These are phyloP conservation scores for Talaromyces stipitatus DNA, from an alignment of 495 filamentous ascomycete species.

Conservation along the genomic window DNA sequence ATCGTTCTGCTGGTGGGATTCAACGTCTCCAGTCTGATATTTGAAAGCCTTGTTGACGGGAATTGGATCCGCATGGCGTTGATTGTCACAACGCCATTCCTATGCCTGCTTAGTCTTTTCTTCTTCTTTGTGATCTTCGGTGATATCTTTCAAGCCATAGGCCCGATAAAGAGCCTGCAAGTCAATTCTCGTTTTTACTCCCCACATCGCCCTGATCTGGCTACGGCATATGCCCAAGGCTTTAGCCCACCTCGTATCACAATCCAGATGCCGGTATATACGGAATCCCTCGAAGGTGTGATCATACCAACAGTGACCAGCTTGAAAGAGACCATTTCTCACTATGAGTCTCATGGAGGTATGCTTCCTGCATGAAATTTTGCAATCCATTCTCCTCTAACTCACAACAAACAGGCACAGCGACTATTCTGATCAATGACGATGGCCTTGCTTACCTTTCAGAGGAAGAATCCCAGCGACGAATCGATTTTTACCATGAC, in stretches of 20 bases:
- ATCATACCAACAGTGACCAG: constrained; percentile 56
- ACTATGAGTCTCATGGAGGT: constrained; percentile 52
- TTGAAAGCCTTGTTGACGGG: constrained; percentile 17
- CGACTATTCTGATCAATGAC: constrained; percentile 42
- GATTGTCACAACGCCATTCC: constrained; percentile 20
- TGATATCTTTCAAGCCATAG: constrained; percentile 9
- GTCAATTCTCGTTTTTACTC: constrained; percentile 13
- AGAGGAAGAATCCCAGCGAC: constrained; percentile 44
- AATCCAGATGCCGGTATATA: constrained; percentile 71
- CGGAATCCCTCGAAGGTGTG: constrained; percentile 58
- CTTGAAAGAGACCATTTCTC: constrained; percentile 56
- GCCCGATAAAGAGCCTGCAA: constrained; percentile 5
- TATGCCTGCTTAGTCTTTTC: constrained; percentile 16
- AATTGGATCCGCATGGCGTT: constrained; percentile 17
- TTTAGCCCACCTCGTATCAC: constrained; percentile 18
- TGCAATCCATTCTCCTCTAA: background rate
- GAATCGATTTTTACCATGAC: constrained; percentile 58
- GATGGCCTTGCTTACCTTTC: constrained; percentile 38
- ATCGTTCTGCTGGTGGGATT: background rate
- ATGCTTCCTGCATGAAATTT: background rate
- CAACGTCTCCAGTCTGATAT: constrained; percentile 11
- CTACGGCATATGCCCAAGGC: background rate
- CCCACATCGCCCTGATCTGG: constrained; percentile 6
- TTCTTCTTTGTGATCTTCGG: constrained; percentile 13
- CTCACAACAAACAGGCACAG: constrained; percentile 13